Evolutionary conservation across 2,329 filamentous ascomycete genomes (phyloP).

Genomic region (Microcyclosporella mali): DNA sequence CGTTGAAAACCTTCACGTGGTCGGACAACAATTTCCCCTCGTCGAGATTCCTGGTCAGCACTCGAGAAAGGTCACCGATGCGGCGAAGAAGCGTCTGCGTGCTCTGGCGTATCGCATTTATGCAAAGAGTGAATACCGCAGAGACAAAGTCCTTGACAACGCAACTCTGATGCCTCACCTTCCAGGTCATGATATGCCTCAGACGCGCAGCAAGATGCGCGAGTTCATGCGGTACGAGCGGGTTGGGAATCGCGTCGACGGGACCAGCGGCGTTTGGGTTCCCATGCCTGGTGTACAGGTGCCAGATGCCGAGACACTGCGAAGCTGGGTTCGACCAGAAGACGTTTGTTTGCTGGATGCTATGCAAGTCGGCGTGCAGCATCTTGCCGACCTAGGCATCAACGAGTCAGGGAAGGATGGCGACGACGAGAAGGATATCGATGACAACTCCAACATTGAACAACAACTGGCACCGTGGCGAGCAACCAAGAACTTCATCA

Average conservation of each 20-base stretch:
- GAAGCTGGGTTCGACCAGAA: conserved; percentile 87
- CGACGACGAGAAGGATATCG: conserved; percentile 57
- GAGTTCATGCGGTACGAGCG: conserved; percentile 92
- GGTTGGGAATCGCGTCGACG: conserved; percentile 62
- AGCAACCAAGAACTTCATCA: conserved; percentile 91
- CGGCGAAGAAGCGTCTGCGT: conserved; percentile 93
- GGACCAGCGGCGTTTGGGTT: conserved; percentile 66
- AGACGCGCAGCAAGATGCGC: conserved; percentile 93
- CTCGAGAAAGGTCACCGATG: conserved; percentile 89
- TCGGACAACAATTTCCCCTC: conserved; percentile 88
- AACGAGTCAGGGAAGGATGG: conserved; percentile 57
- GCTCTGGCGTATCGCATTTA: conserved; percentile 92
- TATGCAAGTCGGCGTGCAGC: conserved; percentile 91
- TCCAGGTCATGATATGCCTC: conserved; percentile 85
- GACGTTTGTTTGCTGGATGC: conserved; percentile 91
- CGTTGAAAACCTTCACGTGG: conserved; percentile 83
- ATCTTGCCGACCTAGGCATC: conserved; percentile 86
- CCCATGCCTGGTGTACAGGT: conserved; percentile 65
- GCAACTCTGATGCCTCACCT: conserved; percentile 61
- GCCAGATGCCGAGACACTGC: conserved; percentile 73
- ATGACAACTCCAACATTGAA: conserved; percentile 68
- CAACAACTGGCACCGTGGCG: conserved; percentile 93
- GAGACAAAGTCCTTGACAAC: conserved; percentile 73
- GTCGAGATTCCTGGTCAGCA: conserved; percentile 90
- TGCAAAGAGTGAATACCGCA: conserved; percentile 64